These are phyloP conservation scores for Singerocomus inundabilis DNA, from an alignment of 1,284 basidiomycete species.

Conservation along the genomic window DNA sequence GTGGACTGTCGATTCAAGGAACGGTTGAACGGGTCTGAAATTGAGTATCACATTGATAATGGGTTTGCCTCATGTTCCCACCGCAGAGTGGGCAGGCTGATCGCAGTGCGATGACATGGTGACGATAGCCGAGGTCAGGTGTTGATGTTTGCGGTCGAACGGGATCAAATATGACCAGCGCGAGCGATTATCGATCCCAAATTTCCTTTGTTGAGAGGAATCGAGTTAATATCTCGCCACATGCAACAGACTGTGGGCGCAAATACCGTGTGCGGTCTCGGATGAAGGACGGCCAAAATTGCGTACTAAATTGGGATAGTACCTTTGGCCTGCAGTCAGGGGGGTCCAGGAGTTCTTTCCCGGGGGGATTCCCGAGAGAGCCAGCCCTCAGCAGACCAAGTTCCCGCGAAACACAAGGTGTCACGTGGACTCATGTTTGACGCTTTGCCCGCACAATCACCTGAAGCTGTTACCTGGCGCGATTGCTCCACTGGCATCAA, in stretches of 20 bases:
- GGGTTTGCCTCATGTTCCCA: constrained; percentile 23
- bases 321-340: neutral
- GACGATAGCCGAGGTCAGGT: neutral
- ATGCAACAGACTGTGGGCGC: neutral
- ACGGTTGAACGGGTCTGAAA: neutral
- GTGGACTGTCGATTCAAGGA: neutral
- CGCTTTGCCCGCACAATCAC: constrained; percentile 6
- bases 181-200: constrained; percentile 2
- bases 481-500: constrained; percentile 2
- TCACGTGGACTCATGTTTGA: constrained; percentile 3
- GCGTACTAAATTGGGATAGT: neutral
- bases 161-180: neutral
- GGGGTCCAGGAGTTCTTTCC: neutral
- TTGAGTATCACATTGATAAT: neutral
- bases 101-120: constrained; percentile 2
- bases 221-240: constrained; percentile 10
- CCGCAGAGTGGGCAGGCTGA: constrained; percentile 6
- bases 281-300: neutral
- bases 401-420: constrained; percentile 20
- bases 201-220: neutral
- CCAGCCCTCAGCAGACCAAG: neutral
- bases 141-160: neutral
- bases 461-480: neutral
- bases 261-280: neutral
- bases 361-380: neutral